Percentiles rank a stretch among this genome's conserved stretches.
Evolutionary conservation across 1,284 basidiomycete genomes (phyloP).

Genomic region (Ustilago esculenta): DNA sequence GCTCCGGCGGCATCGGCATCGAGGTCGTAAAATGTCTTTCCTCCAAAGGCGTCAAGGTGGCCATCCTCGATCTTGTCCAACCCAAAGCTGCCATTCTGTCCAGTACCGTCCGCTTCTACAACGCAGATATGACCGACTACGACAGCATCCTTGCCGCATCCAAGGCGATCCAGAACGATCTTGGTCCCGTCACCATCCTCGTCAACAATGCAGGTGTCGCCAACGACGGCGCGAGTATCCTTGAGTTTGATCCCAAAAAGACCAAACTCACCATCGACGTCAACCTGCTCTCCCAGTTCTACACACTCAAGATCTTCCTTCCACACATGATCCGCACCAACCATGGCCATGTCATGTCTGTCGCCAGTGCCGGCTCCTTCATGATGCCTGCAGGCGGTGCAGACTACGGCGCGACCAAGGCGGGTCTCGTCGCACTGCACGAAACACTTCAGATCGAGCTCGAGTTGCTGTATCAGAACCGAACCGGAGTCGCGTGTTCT

Average conservation of each 20-base stretch:
- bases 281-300: constrained; percentile 60
- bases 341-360: constrained; percentile 62
- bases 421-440: constrained; percentile 57
- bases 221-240: constrained; percentile 46
- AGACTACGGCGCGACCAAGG: constrained; percentile 60
- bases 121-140: constrained; percentile 59
- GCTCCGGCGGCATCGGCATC: constrained; percentile 63
- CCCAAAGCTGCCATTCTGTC: constrained; percentile 35
- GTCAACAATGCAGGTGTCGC: constrained; percentile 61
- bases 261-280: constrained; percentile 54
- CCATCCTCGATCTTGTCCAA: constrained; percentile 60
- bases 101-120: constrained; percentile 34
- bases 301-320: constrained; percentile 60
- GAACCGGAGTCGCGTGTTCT: constrained; percentile 35
- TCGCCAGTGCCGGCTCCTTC: constrained; percentile 58
- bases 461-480: constrained; percentile 50
- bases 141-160: constrained; percentile 49
- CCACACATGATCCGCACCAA: constrained; percentile 59
- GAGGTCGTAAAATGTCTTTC: constrained; percentile 50
- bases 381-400: constrained; percentile 56
- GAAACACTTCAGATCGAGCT: constrained; percentile 61
- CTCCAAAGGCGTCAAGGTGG: constrained; percentile 54
- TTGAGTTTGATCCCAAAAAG: constrained; percentile 44
- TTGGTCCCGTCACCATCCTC: constrained; percentile 42
- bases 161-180: constrained; percentile 45